Evolutionary conservation across 2,329 filamentous ascomycete genomes (phyloP).

Genomic region (Didymella exigua): DNA sequence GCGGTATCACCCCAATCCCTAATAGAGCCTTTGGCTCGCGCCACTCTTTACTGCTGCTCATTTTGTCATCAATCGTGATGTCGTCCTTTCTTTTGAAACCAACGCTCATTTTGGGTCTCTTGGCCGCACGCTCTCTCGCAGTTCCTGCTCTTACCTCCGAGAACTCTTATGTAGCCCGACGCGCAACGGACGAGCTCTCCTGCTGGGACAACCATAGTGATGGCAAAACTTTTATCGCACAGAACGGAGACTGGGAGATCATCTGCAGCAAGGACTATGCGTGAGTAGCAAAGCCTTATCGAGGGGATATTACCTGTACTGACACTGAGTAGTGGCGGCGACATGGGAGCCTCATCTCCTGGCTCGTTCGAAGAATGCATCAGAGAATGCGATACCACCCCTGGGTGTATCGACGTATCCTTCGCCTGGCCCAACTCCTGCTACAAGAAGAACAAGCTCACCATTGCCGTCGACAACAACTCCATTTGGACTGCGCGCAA

Average conservation of each 20-base stretch:
- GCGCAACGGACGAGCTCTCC: slow-evolving; percentile 10
- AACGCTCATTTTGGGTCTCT: slow-evolving; percentile 15
- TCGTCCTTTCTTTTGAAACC: slow-evolving; percentile 15
- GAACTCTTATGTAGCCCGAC: slow-evolving; percentile 9
- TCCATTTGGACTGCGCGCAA: slow-evolving; percentile 16
- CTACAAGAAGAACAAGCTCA: slow-evolving; percentile 17
- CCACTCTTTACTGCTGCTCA: slow-evolving; percentile 9
- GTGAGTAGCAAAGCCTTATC: background rate
- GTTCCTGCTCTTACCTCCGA: slow-evolving; percentile 6
- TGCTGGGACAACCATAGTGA: slow-evolving; percentile 15
- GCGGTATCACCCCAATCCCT: background rate
- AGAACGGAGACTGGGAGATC: slow-evolving; percentile 13
- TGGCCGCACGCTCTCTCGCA: slow-evolving; percentile 8
- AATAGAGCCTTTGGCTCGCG: slow-evolving; percentile 11
- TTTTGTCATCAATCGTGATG: slow-evolving; percentile 8
- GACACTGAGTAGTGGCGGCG: slow-evolving; percentile 1
- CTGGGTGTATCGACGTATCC: slow-evolving; percentile 10
- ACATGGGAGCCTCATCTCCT: slow-evolving; percentile 6
- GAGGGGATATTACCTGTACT: background rate
- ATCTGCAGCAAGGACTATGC: slow-evolving; percentile 14
- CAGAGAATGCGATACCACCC: slow-evolving; percentile 7
- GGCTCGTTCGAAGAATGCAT: slow-evolving; percentile 14
- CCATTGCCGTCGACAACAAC: slow-evolving; percentile 4
- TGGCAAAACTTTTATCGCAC: slow-evolving; percentile 5
- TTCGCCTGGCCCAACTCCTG: slow-evolving; percentile 12